phyloP scores from a whole-genome alignment of 106 monocot genomes.

The Dactylorhiza incarnata region DNA sequence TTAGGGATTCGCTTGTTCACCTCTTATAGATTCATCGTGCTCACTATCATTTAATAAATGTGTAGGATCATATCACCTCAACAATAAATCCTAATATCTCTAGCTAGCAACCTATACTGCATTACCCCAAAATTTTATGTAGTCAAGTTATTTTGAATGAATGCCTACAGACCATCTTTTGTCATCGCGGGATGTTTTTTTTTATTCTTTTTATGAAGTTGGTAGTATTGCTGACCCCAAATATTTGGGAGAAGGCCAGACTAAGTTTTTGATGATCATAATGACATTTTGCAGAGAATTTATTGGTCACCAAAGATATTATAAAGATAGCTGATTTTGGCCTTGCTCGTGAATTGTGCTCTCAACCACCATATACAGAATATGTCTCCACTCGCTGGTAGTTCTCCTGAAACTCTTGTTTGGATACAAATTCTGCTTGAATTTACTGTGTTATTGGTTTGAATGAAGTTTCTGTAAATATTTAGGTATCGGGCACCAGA shows the following conservation, averaged over 20 bases:
- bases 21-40: no score
- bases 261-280: background rate
- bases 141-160: background rate
- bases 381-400: conserved; percentile 98
- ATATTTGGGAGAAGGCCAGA: no score
- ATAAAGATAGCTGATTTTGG: conserved; percentile 98
- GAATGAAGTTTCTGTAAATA: background rate
- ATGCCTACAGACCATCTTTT: background rate
- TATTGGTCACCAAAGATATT: conserved; percentile 64
- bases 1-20: no score
- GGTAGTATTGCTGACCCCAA: no score
- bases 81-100: background rate
- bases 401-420: background rate
- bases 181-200: background rate
- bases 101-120: background rate
- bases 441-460: background rate
- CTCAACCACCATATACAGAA: conserved; percentile 91
- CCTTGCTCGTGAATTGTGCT: conserved; percentile 87
- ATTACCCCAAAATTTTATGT: background rate
- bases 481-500: conserved; percentile 54
- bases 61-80: no score
- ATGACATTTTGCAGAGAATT: conserved; percentile 50
- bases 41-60: no score
- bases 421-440: background rate
- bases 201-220: background rate